Evolutionary conservation across 1,139 yeast genomes (phyloP).

Genomic region (Kurtzmaniella quercitrusa): DNA sequence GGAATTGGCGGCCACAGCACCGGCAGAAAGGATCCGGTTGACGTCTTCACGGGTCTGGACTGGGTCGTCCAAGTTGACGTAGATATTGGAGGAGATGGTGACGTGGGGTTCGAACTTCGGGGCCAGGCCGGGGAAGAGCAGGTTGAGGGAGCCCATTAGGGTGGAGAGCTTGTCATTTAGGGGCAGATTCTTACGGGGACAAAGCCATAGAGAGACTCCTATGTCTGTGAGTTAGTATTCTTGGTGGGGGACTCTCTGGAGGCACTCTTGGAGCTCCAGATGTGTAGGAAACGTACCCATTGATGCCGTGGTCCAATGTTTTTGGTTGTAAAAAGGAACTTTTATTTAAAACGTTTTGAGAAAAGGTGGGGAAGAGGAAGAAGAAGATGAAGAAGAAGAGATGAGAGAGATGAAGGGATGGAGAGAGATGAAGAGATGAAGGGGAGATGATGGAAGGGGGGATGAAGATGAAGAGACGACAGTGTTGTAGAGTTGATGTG

Average conservation of each 20-base stretch:
- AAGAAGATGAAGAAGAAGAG: neutral
- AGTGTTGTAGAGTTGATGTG: neutral
- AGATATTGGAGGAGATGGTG: conserved; percentile 63
- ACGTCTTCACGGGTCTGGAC: conserved; percentile 50
- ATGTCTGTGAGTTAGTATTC: conserved; percentile 18
- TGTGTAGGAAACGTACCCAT: no score
- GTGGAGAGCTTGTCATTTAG: conserved; percentile 56
- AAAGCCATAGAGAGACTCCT: conserved; percentile 71
- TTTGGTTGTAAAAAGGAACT: no score
- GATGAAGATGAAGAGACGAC: no score
- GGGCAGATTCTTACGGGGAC: conserved; percentile 56
- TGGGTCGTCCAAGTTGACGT: conserved; percentile 33
- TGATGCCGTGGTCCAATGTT: no score
- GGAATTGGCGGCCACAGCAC: conserved; percentile 59
- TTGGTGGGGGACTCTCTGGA: no score
- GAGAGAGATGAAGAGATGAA: no score
- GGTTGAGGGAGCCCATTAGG: conserved; percentile 59
- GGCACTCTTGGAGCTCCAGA: no score
- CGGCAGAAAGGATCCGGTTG: conserved; percentile 57
- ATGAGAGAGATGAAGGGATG: no score
- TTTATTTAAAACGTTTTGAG: no score
- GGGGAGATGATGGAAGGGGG: no score
- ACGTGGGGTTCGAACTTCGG: conserved; percentile 70
- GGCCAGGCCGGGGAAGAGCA: conserved; percentile 68
- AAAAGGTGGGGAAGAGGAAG: no score